Evolutionary conservation across 2,329 filamentous ascomycete genomes (phyloP).

Genomic region (Drechslerella stenobrocha): DNA sequence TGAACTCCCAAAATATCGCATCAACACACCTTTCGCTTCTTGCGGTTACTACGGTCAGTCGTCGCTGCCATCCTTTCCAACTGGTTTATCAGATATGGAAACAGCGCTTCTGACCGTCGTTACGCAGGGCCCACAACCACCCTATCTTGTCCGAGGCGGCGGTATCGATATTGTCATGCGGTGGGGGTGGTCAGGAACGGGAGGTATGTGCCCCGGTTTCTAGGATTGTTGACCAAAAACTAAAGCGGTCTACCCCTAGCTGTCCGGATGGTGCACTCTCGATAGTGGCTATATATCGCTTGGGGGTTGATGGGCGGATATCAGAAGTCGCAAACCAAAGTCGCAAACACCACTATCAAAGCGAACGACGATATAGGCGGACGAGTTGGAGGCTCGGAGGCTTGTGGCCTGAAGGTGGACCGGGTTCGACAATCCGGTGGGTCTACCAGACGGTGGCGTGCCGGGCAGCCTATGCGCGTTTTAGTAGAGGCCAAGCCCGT

Average conservation of each 20-base stretch:
- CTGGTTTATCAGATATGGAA: background rate
- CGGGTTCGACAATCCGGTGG: background rate
- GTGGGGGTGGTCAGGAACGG: background rate
- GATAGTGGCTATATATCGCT: background rate
- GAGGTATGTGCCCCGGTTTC: constrained; percentile 2
- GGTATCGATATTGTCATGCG: constrained; percentile 33
- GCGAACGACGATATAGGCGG: background rate
- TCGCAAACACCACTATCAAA: constrained; percentile 6
- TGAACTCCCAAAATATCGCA: background rate
- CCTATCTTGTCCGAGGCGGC: constrained; percentile 30
- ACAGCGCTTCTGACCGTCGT: constrained; percentile 1
- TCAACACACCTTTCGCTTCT: constrained; percentile 44
- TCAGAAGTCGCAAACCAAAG: constrained; percentile 9
- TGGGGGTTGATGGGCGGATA: background rate
- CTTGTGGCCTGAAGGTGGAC: background rate
- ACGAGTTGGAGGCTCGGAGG: constrained; percentile 2
- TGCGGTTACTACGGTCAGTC: constrained; percentile 22
- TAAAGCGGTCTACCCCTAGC: background rate
- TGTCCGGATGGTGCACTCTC: background rate
- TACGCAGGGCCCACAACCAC: constrained; percentile 24
- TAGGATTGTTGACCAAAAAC: background rate
- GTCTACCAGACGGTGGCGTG: background rate
- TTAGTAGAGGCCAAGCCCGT: constrained; percentile 6
- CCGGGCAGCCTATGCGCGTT: background rate
- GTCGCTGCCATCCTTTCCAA: constrained; percentile 28